Conservation (phyloP, 2,329 filamentous ascomycete species). For the Aureobasidium subglaciale region DNA sequence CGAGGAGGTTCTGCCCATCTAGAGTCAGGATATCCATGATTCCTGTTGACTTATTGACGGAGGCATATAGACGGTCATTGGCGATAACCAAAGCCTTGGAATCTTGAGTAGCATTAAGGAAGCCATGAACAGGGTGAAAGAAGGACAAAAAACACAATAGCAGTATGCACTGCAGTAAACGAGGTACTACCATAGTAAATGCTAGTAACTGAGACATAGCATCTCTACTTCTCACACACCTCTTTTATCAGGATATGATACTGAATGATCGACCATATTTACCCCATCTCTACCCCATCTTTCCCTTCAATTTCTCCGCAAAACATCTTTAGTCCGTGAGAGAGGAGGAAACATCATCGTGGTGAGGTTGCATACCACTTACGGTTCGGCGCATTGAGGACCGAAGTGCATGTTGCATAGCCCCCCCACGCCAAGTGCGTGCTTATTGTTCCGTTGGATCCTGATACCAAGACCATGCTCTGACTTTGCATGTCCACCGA, state of each 20-base stretch:
- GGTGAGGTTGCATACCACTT: no score
- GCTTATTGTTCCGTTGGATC: background rate
- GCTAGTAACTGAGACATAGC: background rate
- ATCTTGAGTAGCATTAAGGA: conserved; percentile 27
- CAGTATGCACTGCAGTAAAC: background rate
- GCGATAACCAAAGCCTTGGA: conserved; percentile 30
- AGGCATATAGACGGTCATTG: conserved; percentile 40
- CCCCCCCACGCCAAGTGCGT: background rate
- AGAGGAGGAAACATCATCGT: background rate
- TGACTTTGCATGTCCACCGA: no score
- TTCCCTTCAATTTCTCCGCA: background rate
- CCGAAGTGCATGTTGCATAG: background rate
- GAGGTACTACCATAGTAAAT: background rate
- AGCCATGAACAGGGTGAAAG: background rate
- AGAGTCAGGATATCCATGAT: conserved; percentile 38
- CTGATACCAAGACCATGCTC: no score
- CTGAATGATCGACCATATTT: background rate
- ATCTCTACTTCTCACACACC: background rate
- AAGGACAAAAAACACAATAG: background rate
- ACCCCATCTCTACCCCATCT: background rate
- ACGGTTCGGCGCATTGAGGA: background rate
- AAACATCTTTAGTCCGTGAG: background rate
- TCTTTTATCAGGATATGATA: background rate
- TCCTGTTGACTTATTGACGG: conserved; percentile 38
- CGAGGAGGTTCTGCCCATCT: conserved; percentile 48